phyloP scores from a whole-genome alignment of 805 yeast genomes.

The Pichia nakasei region DNA sequence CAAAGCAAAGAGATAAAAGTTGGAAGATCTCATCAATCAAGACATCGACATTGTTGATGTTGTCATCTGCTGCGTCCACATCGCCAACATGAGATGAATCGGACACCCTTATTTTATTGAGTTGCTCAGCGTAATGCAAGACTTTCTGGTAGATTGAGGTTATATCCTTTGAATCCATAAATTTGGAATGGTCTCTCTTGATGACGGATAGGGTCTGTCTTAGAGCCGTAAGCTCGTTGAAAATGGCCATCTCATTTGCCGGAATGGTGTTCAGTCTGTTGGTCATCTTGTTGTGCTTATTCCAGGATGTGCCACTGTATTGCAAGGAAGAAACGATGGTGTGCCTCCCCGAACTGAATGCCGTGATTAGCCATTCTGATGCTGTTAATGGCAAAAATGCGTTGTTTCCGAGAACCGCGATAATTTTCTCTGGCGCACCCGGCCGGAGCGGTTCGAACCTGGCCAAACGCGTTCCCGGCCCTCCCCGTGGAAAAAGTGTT shows the following conservation, averaged over 20 bases:
- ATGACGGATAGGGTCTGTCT: slow-evolving; percentile 36
- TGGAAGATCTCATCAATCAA: slow-evolving; percentile 87
- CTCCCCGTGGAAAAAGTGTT: no score
- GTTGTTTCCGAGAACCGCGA: no score
- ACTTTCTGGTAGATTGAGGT: slow-evolving; percentile 50
- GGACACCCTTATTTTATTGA: slow-evolving; percentile 39
- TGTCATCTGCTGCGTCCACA: slow-evolving; percentile 2
- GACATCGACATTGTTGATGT: slow-evolving; percentile 48
- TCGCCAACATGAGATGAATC: slow-evolving; percentile 4
- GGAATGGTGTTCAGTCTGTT: slow-evolving; percentile 17
- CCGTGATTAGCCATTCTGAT: no score
- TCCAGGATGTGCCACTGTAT: no score
- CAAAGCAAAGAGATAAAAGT: slow-evolving; percentile 72
- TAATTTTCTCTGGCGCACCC: no score
- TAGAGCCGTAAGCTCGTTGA: slow-evolving; percentile 32
- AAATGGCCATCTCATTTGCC: slow-evolving; percentile 25
- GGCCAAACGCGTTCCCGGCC: no score
- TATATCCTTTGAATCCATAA: slow-evolving; percentile 62
- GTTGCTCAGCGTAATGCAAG: slow-evolving; percentile 41
- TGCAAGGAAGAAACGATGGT: no score
- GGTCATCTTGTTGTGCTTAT: no score
- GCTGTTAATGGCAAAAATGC: no score
- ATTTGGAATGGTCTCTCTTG: slow-evolving; percentile 59
- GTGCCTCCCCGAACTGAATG: no score
- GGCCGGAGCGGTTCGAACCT: no score